Base-by-base conservation (phyloP, 2,329 filamentous ascomycete species). In the Graphilbum ipis-grandicollis region DNA sequence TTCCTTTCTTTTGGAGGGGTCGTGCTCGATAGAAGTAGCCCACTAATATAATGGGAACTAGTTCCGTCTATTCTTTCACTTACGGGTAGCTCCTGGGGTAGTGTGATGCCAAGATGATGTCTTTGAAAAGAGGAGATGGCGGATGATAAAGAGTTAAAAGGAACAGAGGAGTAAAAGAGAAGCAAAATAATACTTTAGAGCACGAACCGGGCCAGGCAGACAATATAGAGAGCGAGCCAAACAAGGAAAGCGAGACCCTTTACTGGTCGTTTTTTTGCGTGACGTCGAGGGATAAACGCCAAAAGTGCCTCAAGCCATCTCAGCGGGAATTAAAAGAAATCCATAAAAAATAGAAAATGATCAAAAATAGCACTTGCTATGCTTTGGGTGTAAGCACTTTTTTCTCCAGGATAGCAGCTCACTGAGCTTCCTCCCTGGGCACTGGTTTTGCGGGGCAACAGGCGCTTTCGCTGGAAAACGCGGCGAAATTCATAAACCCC, bases 401-500 rank as follows among this genome's bases (percentile, higher is more conserved):
- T 14, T 31, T 19, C 5, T 19, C 30, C 15, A 17, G 13, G 9
- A 17, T 5, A 4, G 5, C 6, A 5, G 10, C 18, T 9, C 30
- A 13, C 18, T 31, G 15, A 23, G 4, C 19, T 38, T 34, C 36
- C 34, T 34, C 19, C 25, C 18, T 18, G 25, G 33, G 21, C 31
- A 35, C 36, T 5, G 21, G 21, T 10, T 23, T 23, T 5, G 21
- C 6, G 26, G 26, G 26, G 26, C 14, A 31, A 15, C 25, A 7
- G 26, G 32, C 25, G 28, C 34, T 30, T 43, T 43, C 43, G 43
- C 43, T 45, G 40, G 39, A 45, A 42, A 44, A 39, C 40, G 42
- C 43, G 42, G 42, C 39, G 42, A 45, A 43, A 44, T 42, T 43
- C 32, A 34, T 39, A 10, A 39, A 41, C 43, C 43, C 42, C 43